phyloP scores from a whole-genome alignment of 176 grass and related monocot species.

The Chloris gayana region DNA sequence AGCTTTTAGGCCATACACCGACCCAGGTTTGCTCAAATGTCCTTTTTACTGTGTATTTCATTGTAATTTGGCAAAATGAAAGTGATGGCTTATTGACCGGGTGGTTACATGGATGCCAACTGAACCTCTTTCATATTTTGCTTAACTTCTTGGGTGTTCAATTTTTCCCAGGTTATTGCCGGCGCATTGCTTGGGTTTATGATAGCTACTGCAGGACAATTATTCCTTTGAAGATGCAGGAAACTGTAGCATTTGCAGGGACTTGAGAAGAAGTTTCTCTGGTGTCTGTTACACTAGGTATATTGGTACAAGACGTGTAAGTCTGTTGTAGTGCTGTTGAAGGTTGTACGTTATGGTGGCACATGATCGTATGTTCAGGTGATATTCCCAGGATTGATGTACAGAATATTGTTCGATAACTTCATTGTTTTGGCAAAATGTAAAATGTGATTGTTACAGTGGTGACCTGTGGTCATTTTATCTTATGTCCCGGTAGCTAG shows the following conservation, averaged over 20 bases:
- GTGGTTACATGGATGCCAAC: slow-evolving; percentile 20
- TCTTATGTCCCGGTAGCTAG: neutral
- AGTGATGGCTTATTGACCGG: slow-evolving; percentile 14
- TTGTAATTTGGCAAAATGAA: slow-evolving; percentile 29
- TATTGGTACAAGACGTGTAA: slow-evolving; percentile 38
- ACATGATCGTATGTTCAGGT: slow-evolving; percentile 41
- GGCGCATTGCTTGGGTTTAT: slow-evolving; percentile 64
- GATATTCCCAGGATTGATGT: slow-evolving; percentile 50
- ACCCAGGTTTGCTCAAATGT: slow-evolving; percentile 68
- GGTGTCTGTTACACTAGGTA: slow-evolving; percentile 47
- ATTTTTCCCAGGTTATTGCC: slow-evolving; percentile 61
- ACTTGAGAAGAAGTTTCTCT: slow-evolving; percentile 52
- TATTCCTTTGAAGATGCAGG: slow-evolving; percentile 44
- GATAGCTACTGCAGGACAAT: slow-evolving; percentile 57
- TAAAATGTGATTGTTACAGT: slow-evolving; percentile 8
- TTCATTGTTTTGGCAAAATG: slow-evolving; percentile 39
- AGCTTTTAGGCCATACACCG: slow-evolving; percentile 97
- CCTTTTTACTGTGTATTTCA: slow-evolving; percentile 24
- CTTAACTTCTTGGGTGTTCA: slow-evolving; percentile 36
- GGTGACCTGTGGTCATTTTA: neutral
- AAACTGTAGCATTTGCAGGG: slow-evolving; percentile 41
- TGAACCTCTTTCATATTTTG: slow-evolving; percentile 6
- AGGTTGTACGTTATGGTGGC: slow-evolving; percentile 44
- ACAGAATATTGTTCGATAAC: slow-evolving; percentile 55
- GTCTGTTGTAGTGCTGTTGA: slow-evolving; percentile 34